Evolutionary conservation across 192 early-diverging fungal genomes (phyloP), one percentile per base, ranked within the genome.

Genomic region (Podila epigama): DNA sequence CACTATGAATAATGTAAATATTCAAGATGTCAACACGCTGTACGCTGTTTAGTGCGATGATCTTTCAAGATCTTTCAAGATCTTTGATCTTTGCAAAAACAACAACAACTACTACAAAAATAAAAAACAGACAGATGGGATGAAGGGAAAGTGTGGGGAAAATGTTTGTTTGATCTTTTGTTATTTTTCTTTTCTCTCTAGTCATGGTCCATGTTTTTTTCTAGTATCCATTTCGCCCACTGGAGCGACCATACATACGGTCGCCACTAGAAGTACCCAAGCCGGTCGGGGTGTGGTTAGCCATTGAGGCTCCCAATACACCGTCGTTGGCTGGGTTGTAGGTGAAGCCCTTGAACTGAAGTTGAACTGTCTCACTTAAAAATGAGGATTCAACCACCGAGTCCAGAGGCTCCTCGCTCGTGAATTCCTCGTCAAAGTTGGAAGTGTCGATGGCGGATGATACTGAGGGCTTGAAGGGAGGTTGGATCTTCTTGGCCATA

Each of bases 351-450:
- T 85, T 90, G 85, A 98, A 98, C 85, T 98, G 97, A 61, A 92
- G 83, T 80, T 98, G 97, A 58, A 97, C 88, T 16, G 91, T 92
- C 80, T 93, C 91, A 12, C 94, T 93, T 40, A 98, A 85, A 61
- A 92, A 92, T 6, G 89, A 87, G 58, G 88, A 88, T 28, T 96
- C 88, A 5, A 92, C 89, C 29, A 94, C 84, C 27, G 95, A 97
- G 80, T 98, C 97, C 63, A 89, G 85, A 6, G 97, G 94, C 15
- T 89, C 83, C 63, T 98, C 96, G n/a, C 92, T 91, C 8, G 97
- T 98, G 68, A 98, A 98, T 82, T 97, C 96, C 62, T 95, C 92
- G 71, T 98, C 97, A 90, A 98, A 98, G 82, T 98, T 98, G 78
- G 95, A 94, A 13, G 96, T 98, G 73, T 98, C 97, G 50, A 88